Evolutionary conservation across 2,329 filamentous ascomycete species (phyloP).

Genomic region (Exophiala sp.): DNA sequence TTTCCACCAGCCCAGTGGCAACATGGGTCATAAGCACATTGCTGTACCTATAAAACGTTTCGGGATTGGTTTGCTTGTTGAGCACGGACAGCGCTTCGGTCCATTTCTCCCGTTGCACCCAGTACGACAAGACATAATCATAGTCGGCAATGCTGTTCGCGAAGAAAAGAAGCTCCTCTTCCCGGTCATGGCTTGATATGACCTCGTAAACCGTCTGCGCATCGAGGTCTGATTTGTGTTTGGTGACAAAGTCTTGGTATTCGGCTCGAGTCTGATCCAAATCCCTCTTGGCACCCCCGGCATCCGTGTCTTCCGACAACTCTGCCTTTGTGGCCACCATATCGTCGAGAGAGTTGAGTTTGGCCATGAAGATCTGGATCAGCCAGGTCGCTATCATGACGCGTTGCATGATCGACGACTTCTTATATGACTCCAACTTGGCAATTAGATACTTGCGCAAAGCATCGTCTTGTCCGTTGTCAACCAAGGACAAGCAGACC

Average conservation of each 20-base stretch:
- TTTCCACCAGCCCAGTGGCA: constrained; percentile 81
- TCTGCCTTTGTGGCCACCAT: constrained; percentile 86
- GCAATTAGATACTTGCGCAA: constrained; percentile 81
- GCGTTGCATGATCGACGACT: constrained; percentile 80
- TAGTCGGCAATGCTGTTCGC: constrained; percentile 85
- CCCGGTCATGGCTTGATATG: constrained; percentile 88
- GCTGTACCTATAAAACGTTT: constrained; percentile 94
- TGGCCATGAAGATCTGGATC: constrained; percentile 93
- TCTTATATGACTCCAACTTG: constrained; percentile 76
- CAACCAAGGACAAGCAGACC: constrained; percentile 83
- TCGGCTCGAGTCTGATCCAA: constrained; percentile 66
- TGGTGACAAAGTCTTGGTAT: constrained; percentile 80
- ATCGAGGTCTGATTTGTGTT: constrained; percentile 81
- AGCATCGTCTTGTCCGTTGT: constrained; percentile 83
- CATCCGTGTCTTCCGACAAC: constrained; percentile 63
- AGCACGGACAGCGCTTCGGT: constrained; percentile 76
- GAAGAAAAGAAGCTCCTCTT: constrained; percentile 87
- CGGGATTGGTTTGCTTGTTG: constrained; percentile 84
- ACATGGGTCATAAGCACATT: constrained; percentile 92
- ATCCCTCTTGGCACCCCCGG: constrained; percentile 64
- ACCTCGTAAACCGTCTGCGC: constrained; percentile 90
- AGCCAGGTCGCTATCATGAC: constrained; percentile 95
- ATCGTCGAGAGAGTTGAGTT: constrained; percentile 89
- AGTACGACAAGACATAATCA: constrained; percentile 92
- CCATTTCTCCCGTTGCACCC: constrained; percentile 95